phyloP scores from a whole-genome alignment of 306 rosid species.

The Prinsepia uniflora region DNA sequence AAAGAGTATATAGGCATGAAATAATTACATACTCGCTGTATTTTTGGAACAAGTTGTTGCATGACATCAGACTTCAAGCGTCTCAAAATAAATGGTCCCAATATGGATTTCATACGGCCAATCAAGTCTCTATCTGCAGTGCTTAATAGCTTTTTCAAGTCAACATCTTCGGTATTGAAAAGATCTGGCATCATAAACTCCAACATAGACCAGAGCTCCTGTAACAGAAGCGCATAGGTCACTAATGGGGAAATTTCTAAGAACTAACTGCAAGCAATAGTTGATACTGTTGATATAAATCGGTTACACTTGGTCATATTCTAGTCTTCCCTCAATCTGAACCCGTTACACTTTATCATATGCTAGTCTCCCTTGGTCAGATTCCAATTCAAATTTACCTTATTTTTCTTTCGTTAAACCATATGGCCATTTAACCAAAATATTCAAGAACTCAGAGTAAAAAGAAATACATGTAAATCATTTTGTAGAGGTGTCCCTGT shows the following conservation, averaged over 20 bases:
- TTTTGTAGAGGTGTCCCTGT: conserved; percentile 98
- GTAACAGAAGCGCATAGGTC: conserved; percentile 33
- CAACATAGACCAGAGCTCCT: conserved; percentile 95
- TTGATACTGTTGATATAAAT: too few species aligned
- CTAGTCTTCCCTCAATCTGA: background rate
- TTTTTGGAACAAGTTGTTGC: conserved; percentile 97
- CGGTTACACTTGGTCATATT: background rate
- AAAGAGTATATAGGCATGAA: background rate
- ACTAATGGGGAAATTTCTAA: conserved; percentile 15
- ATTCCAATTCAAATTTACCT: background rate
- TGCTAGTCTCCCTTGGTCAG: background rate
- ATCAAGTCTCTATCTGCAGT: conserved; percentile 77
- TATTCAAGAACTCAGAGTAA: conserved; percentile 13
- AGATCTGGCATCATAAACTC: conserved; percentile 98
- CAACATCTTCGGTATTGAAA: conserved; percentile 80
- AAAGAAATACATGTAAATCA: conserved; percentile 67
- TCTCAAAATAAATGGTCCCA: conserved; percentile 93
- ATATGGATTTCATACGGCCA: conserved; percentile 85
- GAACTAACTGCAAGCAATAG: background rate
- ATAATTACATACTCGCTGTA: conserved; percentile 53
- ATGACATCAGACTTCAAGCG: conserved; percentile 94
- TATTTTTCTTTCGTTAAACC: background rate
- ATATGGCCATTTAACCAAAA: conserved; percentile 17
- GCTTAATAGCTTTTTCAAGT: conserved; percentile 76
- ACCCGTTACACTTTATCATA: background rate